Base-by-base conservation (phyloP, 106 monocot genomes). In the Triglochin maritima region DNA sequence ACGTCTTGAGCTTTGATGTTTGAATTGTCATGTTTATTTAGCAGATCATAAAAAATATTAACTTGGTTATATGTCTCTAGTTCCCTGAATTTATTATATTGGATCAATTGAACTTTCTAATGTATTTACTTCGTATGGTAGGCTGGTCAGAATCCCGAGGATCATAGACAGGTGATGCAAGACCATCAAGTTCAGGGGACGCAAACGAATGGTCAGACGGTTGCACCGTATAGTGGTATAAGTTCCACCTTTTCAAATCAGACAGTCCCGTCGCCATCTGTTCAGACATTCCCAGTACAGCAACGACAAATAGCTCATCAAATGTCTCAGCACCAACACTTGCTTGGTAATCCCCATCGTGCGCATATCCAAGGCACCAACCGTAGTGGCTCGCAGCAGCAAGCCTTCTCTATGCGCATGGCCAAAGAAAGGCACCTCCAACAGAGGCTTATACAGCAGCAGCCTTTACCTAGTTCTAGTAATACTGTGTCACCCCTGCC, bases 151-250 rank as follows among this genome's bases (percentile, higher is more conserved):
- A 86, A 72, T 56, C 46, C 80, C 6, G 86, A 88, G 17, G 92
- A 96, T 7, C 87, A 86, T 56, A 83, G 83, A 70, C 85, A 88
- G 69, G 81, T 86, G 70, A 84, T 88, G 79, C 87, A 83, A 69
- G 90, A 95, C 49, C 50, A 90, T 52, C 90, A 84, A 53, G 50
- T 98, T 50, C 91, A 91, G 79, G 76, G 48, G 7, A 79, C 85
- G 9, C 94, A 83, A 75, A 85, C 77, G 17, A 87, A 69, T 74
- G 76, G 52, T 62, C 84, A 72, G 50, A 10, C 74, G 44, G 64
- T 80, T 4, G 29, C 74, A 9, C 66, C 84, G 69, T 80, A 86
- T 69, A 81, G 49, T 80, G 62, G 77, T 50, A 67, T 84, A 14
- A 81, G 65, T 49, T 60, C 71, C 2, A 65, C 79, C 5, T 88